Conservation (phyloP, 768 basidiomycete genomes). For the Postia placenta region DNA sequence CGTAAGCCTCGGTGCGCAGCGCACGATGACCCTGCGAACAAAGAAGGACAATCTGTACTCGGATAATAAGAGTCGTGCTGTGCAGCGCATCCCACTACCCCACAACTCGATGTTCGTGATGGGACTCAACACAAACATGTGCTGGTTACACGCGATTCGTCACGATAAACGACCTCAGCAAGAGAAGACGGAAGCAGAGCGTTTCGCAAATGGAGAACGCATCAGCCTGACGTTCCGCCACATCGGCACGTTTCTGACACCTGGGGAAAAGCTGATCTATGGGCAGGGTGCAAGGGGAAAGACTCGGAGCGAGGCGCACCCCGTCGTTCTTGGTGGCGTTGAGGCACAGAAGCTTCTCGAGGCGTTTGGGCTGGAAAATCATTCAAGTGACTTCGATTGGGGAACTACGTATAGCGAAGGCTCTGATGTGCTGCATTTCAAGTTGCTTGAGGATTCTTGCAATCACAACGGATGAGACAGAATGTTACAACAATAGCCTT, state of each 20-base stretch:
- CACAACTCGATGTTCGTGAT: slow-evolving; percentile 83
- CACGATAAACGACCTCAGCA: slow-evolving; percentile 61
- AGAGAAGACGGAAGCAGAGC: slow-evolving; percentile 52
- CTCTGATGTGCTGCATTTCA: slow-evolving; percentile 58
- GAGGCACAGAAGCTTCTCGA: slow-evolving; percentile 45
- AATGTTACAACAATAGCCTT: too few species aligned
- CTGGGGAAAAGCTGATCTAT: slow-evolving; percentile 48
- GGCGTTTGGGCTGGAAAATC: slow-evolving; percentile 74
- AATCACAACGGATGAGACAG: too few species aligned
- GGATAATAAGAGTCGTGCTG: slow-evolving; percentile 9
- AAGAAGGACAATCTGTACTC: slow-evolving; percentile 42
- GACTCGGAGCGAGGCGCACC: slow-evolving; percentile 42
- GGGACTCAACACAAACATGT: slow-evolving; percentile 64
- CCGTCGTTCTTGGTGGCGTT: slow-evolving; percentile 46
- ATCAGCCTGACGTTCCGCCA: slow-evolving; percentile 78
- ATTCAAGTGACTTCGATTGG: slow-evolving; percentile 67
- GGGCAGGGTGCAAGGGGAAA: slow-evolving; percentile 72
- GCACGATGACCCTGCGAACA: slow-evolving; percentile 66
- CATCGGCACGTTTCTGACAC: slow-evolving; percentile 69
- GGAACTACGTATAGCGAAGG: slow-evolving; percentile 57
- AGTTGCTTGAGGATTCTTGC: background rate
- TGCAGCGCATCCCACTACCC: slow-evolving; percentile 65
- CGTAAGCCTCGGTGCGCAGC: slow-evolving; percentile 73
- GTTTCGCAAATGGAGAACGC: slow-evolving; percentile 48
- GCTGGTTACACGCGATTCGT: slow-evolving; percentile 73